Percentiles rank a stretch among this genome's conserved stretches.
Evolutionary conservation across 495 filamentous ascomycete genomes (phyloP).

Genomic region (Glonium stellatum): DNA sequence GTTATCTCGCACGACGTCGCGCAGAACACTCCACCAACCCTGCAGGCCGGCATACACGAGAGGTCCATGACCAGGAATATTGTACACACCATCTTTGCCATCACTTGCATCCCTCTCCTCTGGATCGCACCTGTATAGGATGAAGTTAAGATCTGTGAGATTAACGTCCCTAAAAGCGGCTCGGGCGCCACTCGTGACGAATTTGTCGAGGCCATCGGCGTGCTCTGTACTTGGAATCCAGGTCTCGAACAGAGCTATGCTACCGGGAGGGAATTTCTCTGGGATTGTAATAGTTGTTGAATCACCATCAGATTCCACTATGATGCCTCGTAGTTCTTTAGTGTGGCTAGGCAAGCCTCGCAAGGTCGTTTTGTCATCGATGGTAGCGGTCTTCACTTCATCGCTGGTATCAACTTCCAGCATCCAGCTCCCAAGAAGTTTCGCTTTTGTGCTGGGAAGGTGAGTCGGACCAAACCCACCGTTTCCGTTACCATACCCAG

Average conservation of each 20-base stretch:
- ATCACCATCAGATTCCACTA: constrained; percentile 56
- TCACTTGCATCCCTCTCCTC: constrained; percentile 80
- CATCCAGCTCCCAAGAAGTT: constrained; percentile 79
- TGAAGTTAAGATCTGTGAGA: constrained; percentile 81
- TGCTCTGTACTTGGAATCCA: constrained; percentile 83
- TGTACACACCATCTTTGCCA: constrained; percentile 78
- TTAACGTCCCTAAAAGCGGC: constrained; percentile 67
- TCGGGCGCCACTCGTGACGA: constrained; percentile 72
- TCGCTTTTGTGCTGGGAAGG: constrained; percentile 66
- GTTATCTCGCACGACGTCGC: constrained; percentile 78
- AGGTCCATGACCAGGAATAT: constrained; percentile 72
- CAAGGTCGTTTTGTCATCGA: constrained; percentile 62
- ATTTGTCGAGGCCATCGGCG: constrained; percentile 69
- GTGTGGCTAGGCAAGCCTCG: constrained; percentile 77
- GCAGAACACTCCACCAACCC: constrained; percentile 95
- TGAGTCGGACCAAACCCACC: constrained; percentile 68
- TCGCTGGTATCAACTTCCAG: constrained; percentile 71
- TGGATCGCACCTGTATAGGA: constrained; percentile 84
- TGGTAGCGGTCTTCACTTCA: constrained; percentile 53
- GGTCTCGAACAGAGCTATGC: constrained; percentile 91
- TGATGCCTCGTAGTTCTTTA: constrained; percentile 60
- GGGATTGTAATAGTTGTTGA: constrained; percentile 77
- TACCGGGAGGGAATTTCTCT: constrained; percentile 79
- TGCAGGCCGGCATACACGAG: constrained; percentile 94
- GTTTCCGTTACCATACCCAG: constrained; percentile 74